A percentile compares a stretch with the other conserved stretches of the same genome.
Conservation (phyloP, 495 filamentous ascomycete species). For the Massariosphaeria phaeospora region DNA sequence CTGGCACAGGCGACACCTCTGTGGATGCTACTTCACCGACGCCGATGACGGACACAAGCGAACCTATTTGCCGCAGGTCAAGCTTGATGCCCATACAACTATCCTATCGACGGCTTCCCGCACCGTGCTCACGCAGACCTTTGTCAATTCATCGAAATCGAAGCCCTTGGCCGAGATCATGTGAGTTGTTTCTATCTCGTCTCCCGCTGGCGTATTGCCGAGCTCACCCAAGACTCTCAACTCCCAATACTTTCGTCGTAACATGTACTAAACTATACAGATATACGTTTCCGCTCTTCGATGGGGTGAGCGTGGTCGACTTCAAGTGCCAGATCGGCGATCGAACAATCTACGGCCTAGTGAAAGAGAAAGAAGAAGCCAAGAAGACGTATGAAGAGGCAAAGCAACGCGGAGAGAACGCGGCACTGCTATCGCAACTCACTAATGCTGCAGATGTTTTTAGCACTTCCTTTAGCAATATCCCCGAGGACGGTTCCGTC, state of each 20-base stretch:
- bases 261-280: slow-evolving; percentile 12
- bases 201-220: not conserved
- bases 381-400: slow-evolving; percentile 53
- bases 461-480: slow-evolving; percentile 58
- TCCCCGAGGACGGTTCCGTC: slow-evolving; percentile 50
- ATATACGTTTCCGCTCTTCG: slow-evolving; percentile 65
- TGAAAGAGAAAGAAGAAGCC: slow-evolving; percentile 58
- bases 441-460: slow-evolving; percentile 57
- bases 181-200: not conserved
- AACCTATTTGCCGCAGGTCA: slow-evolving; percentile 52
- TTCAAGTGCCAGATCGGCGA: slow-evolving; percentile 55
- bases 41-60: not conserved
- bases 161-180: slow-evolving; percentile 47
- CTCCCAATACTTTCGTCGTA: not conserved
- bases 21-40: slow-evolving; percentile 24
- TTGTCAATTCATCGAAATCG: slow-evolving; percentile 48
- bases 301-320: slow-evolving; percentile 59
- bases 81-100: slow-evolving; percentile 49
- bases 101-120: slow-evolving; percentile 54
- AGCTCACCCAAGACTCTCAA: not conserved
- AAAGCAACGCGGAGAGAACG: slow-evolving; percentile 52
- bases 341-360: slow-evolving; percentile 51
- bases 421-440: slow-evolving; percentile 58
- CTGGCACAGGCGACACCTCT: slow-evolving; percentile 2
- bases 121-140: slow-evolving; percentile 59